phyloP scores from a whole-genome alignment of 1,284 basidiomycete genomes.

The Fomitopsis palustris region DNA sequence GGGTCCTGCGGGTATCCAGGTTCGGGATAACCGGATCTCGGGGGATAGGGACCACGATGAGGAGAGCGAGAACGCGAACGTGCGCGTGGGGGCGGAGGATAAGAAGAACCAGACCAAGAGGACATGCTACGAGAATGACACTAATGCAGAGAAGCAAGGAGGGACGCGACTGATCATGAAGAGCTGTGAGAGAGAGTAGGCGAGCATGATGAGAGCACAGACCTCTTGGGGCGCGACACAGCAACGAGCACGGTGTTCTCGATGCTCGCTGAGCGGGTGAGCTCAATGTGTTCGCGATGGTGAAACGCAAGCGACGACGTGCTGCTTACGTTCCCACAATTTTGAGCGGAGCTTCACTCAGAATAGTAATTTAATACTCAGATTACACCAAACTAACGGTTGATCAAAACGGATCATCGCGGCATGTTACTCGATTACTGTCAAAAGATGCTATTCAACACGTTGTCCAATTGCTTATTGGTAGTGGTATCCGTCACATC shows the following conservation, averaged over 20 bases:
- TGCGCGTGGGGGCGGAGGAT: slow-evolving; percentile 59
- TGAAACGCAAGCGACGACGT: slow-evolving; percentile 29
- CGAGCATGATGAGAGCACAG: slow-evolving; percentile 86
- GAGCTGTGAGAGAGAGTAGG: slow-evolving; percentile 56
- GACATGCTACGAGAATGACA: slow-evolving; percentile 53
- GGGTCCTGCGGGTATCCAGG: slow-evolving; percentile 48
- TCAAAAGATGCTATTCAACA: slow-evolving; percentile 57
- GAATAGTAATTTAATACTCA: background rate
- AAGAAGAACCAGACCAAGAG: slow-evolving; percentile 60
- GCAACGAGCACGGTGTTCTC: slow-evolving; percentile 52
- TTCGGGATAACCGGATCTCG: slow-evolving; percentile 57
- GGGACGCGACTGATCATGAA: slow-evolving; percentile 56
- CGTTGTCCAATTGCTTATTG: slow-evolving; percentile 37
- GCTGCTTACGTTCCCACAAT: slow-evolving; percentile 35
- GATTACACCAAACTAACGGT: background rate
- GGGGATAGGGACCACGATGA: slow-evolving; percentile 46
- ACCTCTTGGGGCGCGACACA: slow-evolving; percentile 69
- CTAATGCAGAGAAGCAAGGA: slow-evolving; percentile 62
- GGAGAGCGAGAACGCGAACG: slow-evolving; percentile 81
- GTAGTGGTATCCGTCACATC: slow-evolving; percentile 13
- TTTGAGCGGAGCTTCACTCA: slow-evolving; percentile 26
- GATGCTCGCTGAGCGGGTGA: slow-evolving; percentile 33
- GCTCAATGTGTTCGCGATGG: slow-evolving; percentile 71
- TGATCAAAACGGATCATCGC: background rate
- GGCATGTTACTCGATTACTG: background rate